Evolutionary conservation across 768 basidiomycete genomes (phyloP).

Genomic region (Pilatotrama ljubarskyi): DNA sequence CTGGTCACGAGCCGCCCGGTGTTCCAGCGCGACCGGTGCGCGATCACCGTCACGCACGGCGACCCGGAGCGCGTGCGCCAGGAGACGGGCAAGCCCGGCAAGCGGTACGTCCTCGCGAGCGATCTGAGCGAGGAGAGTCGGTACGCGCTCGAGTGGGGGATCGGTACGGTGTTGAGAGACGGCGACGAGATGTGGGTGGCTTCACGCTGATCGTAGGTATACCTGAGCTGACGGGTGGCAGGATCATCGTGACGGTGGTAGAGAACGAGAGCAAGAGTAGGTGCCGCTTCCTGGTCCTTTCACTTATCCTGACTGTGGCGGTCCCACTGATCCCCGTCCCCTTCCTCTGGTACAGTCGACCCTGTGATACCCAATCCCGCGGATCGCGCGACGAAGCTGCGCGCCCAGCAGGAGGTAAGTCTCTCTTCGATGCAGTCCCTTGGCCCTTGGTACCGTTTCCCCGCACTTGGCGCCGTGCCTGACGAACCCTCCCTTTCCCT

Average conservation of each 20-base stretch:
- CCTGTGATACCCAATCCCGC: slow-evolving; percentile 66
- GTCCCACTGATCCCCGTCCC: not conserved
- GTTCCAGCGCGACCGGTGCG: slow-evolving; percentile 91
- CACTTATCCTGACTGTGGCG: not conserved
- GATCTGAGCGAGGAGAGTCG: slow-evolving; percentile 93
- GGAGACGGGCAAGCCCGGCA: slow-evolving; percentile 54
- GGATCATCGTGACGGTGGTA: slow-evolving; percentile 84
- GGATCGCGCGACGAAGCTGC: slow-evolving; percentile 76
- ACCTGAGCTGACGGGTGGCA: slow-evolving; percentile 23
- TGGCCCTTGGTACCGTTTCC: no score
- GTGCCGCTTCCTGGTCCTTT: slow-evolving; percentile 17
- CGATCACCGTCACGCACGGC: slow-evolving; percentile 86
- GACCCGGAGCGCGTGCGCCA: slow-evolving; percentile 59
- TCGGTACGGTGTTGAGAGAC: slow-evolving; percentile 92
- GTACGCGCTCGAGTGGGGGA: slow-evolving; percentile 97
- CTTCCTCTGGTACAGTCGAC: slow-evolving; percentile 47
- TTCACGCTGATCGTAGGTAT: not conserved
- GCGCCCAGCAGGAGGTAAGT: slow-evolving; percentile 88
- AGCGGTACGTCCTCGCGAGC: slow-evolving; percentile 85
- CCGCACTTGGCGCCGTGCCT: no score
- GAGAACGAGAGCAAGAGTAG: slow-evolving; percentile 90
- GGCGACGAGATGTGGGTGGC: slow-evolving; percentile 79
- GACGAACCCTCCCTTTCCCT: not conserved
- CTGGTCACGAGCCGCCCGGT: slow-evolving; percentile 72
- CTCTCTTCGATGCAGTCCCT: not conserved